These are phyloP conservation scores for Hypsizygus ulmarius DNA, from an alignment of 1,284 basidiomycete genomes.

Conservation along the genomic window DNA sequence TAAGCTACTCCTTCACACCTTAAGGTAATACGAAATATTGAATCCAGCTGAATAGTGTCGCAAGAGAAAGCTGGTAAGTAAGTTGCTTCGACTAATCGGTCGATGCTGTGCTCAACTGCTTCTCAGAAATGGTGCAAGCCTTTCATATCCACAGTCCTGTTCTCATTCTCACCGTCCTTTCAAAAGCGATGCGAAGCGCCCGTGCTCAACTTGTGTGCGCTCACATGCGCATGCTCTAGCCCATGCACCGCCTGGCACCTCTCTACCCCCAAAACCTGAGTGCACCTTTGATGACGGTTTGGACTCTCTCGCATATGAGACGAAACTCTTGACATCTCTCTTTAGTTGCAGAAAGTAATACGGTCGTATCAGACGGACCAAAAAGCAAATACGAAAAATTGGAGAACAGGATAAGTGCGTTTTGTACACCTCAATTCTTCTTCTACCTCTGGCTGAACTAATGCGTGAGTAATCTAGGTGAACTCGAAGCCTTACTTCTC, in stretches of 20 bases:
- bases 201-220: conserved; percentile 66
- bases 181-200: conserved; percentile 62
- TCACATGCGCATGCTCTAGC: conserved; percentile 61
- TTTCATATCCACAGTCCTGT: conserved; percentile 4
- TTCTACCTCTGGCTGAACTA: conserved; percentile 3
- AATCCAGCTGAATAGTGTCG: conserved; percentile 52
- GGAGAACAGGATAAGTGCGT: conserved; percentile 66
- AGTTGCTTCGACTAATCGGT: conserved; percentile 7
- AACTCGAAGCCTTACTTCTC: conserved; percentile 53
- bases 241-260: conserved; percentile 53
- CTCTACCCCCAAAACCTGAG: conserved; percentile 51
- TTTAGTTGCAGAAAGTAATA: conserved; percentile 39
- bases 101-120: conserved; percentile 14
- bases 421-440: conserved; percentile 3
- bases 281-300: conserved; percentile 69
- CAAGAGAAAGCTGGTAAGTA: conserved; percentile 65
- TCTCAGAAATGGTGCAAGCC: conserved; percentile 59
- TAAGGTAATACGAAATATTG: conserved; percentile 7
- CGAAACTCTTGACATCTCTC: conserved; percentile 1
- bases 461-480: conserved; percentile 39
- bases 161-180: conserved; percentile 10
- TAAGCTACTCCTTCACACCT: conserved; percentile 28
- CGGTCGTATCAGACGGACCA: conserved; percentile 42
- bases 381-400: conserved; percentile 59
- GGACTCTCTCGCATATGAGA: conserved; percentile 11